Evolutionary conservation across 805 yeast species (phyloP).

Genomic region (Wickerhamomyces xylosicus): DNA sequence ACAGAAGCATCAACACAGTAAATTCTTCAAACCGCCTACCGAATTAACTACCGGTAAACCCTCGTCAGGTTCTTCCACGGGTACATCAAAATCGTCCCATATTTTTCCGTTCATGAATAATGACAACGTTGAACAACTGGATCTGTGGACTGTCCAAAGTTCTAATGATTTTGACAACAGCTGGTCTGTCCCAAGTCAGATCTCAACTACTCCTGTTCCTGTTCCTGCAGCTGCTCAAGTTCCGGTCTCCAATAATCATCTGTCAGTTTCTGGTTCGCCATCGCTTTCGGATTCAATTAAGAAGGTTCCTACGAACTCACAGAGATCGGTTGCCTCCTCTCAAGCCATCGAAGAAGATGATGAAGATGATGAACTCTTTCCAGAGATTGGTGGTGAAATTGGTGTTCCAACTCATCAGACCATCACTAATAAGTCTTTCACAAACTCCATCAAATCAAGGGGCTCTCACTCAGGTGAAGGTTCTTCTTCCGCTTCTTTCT

Average conservation of each 20-base stretch:
- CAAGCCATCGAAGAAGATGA: background rate
- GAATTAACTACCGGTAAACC: background rate
- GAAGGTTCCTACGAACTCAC: background rate
- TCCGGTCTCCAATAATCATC: too few relatives aligned
- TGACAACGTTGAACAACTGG: background rate
- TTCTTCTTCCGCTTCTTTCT: background rate
- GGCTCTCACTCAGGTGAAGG: background rate
- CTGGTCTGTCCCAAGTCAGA: background rate
- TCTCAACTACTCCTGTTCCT: too few relatives aligned
- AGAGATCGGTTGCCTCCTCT: background rate
- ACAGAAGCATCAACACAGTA: slow-evolving; percentile 11
- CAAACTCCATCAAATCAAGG: background rate
- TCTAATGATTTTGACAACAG: background rate
- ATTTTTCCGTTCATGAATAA: background rate
- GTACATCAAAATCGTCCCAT: background rate
- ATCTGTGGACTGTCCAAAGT: background rate
- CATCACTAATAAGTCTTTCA: background rate
- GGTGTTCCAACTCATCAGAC: background rate
- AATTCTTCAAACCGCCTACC: slow-evolving; percentile 10
- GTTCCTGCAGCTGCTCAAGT: too few relatives aligned
- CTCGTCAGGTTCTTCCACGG: background rate
- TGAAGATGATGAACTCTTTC: background rate
- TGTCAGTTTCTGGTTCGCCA: background rate
- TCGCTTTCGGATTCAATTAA: background rate
- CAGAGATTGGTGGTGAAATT: background rate